Conservation (phyloP, 1,284 basidiomycete species). For the Ustilago cynodontis region DNA sequence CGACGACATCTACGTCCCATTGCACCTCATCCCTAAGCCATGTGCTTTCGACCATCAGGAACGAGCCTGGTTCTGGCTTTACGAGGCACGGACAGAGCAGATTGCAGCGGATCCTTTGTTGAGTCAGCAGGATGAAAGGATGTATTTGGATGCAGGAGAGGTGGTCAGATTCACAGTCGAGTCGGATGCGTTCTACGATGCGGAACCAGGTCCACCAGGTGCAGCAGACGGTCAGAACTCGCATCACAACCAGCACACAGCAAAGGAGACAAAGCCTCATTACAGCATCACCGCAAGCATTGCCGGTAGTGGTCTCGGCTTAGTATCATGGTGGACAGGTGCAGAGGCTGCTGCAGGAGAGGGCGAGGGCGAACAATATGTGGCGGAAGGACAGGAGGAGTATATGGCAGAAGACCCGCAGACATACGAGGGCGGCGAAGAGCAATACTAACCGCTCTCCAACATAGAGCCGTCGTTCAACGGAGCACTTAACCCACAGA, state of each 20-base stretch:
- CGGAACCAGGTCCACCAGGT: conserved; percentile 85
- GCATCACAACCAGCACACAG: conserved; percentile 38
- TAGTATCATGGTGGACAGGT: conserved; percentile 74
- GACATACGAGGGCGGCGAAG: not conserved
- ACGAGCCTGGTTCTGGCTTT: conserved; percentile 71
- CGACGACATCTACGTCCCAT: conserved; percentile 86
- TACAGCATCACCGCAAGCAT: conserved; percentile 75
- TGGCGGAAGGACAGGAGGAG: conserved; percentile 7
- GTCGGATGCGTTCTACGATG: conserved; percentile 87
- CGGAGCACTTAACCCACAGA: not conserved
- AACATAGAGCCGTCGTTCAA: not conserved
- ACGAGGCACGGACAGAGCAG: conserved; percentile 66
- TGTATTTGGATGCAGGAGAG: conserved; percentile 88
- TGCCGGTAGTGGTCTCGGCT: conserved; percentile 86
- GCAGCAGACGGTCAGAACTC: conserved; percentile 30
- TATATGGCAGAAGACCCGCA: conserved; percentile 6
- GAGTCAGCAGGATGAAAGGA: conserved; percentile 74
- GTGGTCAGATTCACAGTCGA: conserved; percentile 89
- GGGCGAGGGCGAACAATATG: conserved; percentile 10
- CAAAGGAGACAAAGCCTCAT: conserved; percentile 41
- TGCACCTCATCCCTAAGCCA: conserved; percentile 79
- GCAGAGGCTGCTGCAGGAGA: conserved; percentile 66
- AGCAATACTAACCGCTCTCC: not conserved
- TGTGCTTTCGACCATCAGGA: conserved; percentile 76
- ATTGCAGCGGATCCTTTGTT: conserved; percentile 52